Percentiles rank a stretch among this genome's conserved stretches.
Evolutionary conservation across 2,329 filamentous ascomycete species (phyloP).

Genomic region (Xylaria sp.): DNA sequence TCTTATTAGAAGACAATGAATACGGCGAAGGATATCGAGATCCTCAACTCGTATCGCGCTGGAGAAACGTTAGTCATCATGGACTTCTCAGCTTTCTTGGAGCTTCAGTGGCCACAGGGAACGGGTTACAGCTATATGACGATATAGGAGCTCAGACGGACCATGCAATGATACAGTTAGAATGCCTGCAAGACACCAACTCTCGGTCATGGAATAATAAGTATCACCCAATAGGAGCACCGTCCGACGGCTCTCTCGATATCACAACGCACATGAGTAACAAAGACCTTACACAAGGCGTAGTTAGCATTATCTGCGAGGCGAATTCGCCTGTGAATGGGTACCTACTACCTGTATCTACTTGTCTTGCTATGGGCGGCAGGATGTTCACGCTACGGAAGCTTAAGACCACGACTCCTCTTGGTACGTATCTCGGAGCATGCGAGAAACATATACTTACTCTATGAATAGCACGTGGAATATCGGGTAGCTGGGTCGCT

Average conservation of each 20-base stretch:
- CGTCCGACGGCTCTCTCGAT: background rate
- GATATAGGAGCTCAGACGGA: background rate
- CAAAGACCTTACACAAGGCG: slow-evolving; percentile 20
- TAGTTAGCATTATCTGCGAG: slow-evolving; percentile 18
- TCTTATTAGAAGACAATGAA: background rate
- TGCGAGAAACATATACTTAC: background rate
- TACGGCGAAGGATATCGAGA: slow-evolving; percentile 17
- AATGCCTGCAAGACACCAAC: background rate
- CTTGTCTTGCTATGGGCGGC: slow-evolving; percentile 17
- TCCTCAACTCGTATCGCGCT: slow-evolving; percentile 13
- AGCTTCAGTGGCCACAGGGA: slow-evolving; percentile 7
- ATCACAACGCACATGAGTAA: slow-evolving; percentile 15
- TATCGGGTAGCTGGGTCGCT: slow-evolving; percentile 20
- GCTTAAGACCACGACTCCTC: slow-evolving; percentile 9
- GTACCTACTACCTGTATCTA: slow-evolving; percentile 9
- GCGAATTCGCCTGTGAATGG: slow-evolving; percentile 2
- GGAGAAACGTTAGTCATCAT: slow-evolving; percentile 22
- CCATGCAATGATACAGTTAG: slow-evolving; percentile 20
- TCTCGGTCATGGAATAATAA: slow-evolving; percentile 8
- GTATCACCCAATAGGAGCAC: slow-evolving; percentile 6
- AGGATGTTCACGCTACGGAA: slow-evolving; percentile 24
- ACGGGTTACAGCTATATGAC: slow-evolving; percentile 1
- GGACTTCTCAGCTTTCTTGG: slow-evolving; percentile 29
- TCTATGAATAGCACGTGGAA: slow-evolving; percentile 18
- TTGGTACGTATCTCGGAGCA: slow-evolving; percentile 20